Conservation (phyloP, 495 filamentous ascomycete genomes). For the Penicillium canescens region DNA sequence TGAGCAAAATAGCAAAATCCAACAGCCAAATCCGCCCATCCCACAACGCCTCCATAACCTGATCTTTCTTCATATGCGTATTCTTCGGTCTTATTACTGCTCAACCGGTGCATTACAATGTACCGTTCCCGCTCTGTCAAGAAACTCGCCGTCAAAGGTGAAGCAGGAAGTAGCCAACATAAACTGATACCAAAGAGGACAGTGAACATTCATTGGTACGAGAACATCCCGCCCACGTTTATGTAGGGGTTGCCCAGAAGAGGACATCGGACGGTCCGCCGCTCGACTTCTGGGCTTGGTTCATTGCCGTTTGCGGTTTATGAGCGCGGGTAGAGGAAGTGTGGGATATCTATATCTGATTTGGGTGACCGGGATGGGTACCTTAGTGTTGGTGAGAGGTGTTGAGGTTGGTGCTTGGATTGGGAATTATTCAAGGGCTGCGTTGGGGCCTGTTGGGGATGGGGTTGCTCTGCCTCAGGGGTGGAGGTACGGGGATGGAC, state of each 20-base stretch:
- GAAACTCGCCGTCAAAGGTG: slow-evolving; percentile 38
- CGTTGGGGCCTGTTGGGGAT: slow-evolving; percentile 8
- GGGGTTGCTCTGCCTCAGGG: neutral
- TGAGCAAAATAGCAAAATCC: slow-evolving; percentile 14
- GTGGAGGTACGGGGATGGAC: slow-evolving; percentile 3
- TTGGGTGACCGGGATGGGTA: too few species aligned
- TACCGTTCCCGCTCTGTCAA: slow-evolving; percentile 35
- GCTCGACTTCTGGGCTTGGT: neutral
- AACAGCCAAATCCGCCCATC: slow-evolving; percentile 33
- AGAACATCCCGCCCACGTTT: neutral
- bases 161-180: slow-evolving; percentile 38
- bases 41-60: slow-evolving; percentile 24
- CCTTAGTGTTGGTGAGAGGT: too few species aligned
- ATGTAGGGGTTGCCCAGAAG: slow-evolving; percentile 1
- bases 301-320: neutral
- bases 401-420: too few species aligned
- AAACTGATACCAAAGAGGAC: neutral
- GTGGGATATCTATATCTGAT: too few species aligned
- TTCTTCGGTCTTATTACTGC: slow-evolving; percentile 53
- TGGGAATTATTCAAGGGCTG: neutral
- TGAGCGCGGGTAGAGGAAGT: too few species aligned
- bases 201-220: slow-evolving; percentile 6
- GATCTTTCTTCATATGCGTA: slow-evolving; percentile 36
- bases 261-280: neutral
- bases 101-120: slow-evolving; percentile 38